Percentiles rank a stretch among this genome's conserved stretches.
Conservation (phyloP, 1,139 yeast genomes). For the Debaryomyces sp. region DNA sequence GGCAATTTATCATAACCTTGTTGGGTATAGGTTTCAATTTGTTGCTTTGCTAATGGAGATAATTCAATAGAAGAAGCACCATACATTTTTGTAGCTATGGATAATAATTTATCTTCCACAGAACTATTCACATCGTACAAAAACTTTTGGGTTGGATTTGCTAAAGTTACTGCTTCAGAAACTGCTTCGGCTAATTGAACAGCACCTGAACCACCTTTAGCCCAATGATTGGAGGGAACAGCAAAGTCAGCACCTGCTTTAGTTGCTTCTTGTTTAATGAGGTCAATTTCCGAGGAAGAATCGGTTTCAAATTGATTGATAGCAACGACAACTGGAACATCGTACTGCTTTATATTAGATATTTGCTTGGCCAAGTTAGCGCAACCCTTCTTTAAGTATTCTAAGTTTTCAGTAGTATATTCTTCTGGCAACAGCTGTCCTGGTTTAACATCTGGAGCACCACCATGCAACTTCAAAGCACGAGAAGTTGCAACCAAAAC, state of each 20-base stretch:
- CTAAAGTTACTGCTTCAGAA: slow-evolving; percentile 53
- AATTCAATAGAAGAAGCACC: slow-evolving; percentile 73
- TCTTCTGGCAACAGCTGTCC: slow-evolving; percentile 74
- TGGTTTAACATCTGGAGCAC: slow-evolving; percentile 83
- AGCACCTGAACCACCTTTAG: slow-evolving; percentile 79
- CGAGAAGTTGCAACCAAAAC: slow-evolving; percentile 80
- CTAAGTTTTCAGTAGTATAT: slow-evolving; percentile 68
- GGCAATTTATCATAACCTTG: slow-evolving; percentile 80
- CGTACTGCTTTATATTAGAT: slow-evolving; percentile 66
- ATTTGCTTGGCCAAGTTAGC: slow-evolving; percentile 78
- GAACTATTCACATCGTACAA: slow-evolving; percentile 61
- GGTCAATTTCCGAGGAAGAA: slow-evolving; percentile 64
- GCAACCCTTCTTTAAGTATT: slow-evolving; percentile 63
- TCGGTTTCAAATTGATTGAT: slow-evolving; percentile 76
- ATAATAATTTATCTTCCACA: slow-evolving; percentile 63
- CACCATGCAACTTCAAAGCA: slow-evolving; percentile 81
- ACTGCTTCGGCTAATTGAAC: slow-evolving; percentile 70
- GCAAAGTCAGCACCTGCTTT: slow-evolving; percentile 79
- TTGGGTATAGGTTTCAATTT: slow-evolving; percentile 63
- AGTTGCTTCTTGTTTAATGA: slow-evolving; percentile 63
- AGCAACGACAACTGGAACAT: slow-evolving; percentile 80
- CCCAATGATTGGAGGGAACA: slow-evolving; percentile 79
- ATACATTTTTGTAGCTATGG: slow-evolving; percentile 75
- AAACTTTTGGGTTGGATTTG: slow-evolving; percentile 45
- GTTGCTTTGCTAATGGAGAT: slow-evolving; percentile 65